These are phyloP conservation scores for Sordariomycetes sp. DNA, from an alignment of 2,329 filamentous ascomycete species.

Conservation along the genomic window DNA sequence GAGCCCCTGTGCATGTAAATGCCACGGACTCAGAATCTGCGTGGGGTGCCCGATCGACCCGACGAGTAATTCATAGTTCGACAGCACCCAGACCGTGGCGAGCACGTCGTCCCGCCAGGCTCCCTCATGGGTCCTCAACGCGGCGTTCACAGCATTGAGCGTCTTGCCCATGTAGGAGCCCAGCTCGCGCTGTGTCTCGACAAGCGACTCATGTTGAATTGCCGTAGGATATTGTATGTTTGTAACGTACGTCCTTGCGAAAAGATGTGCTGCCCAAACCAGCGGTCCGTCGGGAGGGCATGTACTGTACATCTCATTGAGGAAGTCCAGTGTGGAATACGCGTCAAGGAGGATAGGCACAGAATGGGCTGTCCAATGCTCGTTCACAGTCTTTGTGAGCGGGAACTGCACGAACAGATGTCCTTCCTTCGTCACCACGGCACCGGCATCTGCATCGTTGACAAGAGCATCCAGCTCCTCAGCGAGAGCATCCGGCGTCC, in stretches of 20 bases:
- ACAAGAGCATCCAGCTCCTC: neutral
- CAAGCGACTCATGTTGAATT: constrained; percentile 12
- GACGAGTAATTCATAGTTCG: constrained; percentile 27
- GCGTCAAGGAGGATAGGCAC: constrained; percentile 28
- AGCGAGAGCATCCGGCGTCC: neutral
- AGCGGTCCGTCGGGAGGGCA: constrained; percentile 20
- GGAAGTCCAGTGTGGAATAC: constrained; percentile 24
- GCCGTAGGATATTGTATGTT: constrained; percentile 23
- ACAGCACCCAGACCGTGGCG: constrained; percentile 28
- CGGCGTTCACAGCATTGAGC: constrained; percentile 25
- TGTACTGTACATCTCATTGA: constrained; percentile 17
- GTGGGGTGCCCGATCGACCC: constrained; percentile 19
- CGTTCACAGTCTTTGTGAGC: constrained; percentile 14
- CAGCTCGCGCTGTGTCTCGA: constrained; percentile 20
- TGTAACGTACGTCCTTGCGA: constrained; percentile 27
- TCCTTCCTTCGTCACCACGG: no score
- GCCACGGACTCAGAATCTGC: constrained; percentile 21
- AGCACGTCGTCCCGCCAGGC: constrained; percentile 23
- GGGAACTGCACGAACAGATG: constrained; percentile 5
- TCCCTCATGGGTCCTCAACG: constrained; percentile 19
- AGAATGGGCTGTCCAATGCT: constrained; percentile 29
- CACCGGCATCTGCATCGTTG: neutral
- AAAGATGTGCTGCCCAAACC: constrained; percentile 28
- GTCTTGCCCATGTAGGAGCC: constrained; percentile 25
- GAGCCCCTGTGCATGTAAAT: constrained; percentile 24